A percentile compares a stretch with the other conserved stretches of the same genome.
phyloP scores from a whole-genome alignment of 306 rosid genomes.

The Lagenaria siceraria region DNA sequence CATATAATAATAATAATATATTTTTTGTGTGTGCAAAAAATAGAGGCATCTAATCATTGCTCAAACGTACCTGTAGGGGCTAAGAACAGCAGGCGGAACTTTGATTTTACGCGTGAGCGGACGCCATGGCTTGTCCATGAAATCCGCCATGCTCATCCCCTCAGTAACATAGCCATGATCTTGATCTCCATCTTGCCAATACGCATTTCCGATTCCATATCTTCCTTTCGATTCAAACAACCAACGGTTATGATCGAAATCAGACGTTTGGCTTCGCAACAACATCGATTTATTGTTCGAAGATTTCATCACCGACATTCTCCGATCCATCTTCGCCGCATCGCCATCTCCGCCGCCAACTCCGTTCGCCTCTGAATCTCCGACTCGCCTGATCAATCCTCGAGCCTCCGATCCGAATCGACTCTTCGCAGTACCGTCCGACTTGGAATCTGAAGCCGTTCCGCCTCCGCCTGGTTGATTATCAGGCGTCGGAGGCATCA shows the following conservation, averaged over 20 bases:
- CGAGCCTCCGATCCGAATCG: conserved; percentile 18
- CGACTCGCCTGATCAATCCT: background rate
- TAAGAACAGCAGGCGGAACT: conserved; percentile 41
- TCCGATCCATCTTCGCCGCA: conserved; percentile 38
- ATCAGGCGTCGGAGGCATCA: conserved; percentile 84
- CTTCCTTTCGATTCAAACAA: conserved; percentile 71
- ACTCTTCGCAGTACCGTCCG: conserved; percentile 13
- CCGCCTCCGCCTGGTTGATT: conserved; percentile 36
- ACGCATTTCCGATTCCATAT: conserved; percentile 78
- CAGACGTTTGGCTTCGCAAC: conserved; percentile 61
- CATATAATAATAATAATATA: too few species aligned
- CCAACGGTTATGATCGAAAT: conserved; percentile 85
- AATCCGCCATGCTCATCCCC: conserved; percentile 56
- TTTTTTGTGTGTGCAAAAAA: too few species aligned
- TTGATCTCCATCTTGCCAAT: conserved; percentile 37
- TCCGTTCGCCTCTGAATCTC: conserved; percentile 3
- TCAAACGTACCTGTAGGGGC: conserved; percentile 67
- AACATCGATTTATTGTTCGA: conserved; percentile 52
- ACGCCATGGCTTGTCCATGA: conserved; percentile 83
- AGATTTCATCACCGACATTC: conserved; percentile 54
- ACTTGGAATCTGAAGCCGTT: conserved; percentile 21
- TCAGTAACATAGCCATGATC: conserved; percentile 28
- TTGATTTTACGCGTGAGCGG: conserved; percentile 62
- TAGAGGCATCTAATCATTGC: too few species aligned
- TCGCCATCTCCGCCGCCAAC: conserved; percentile 19